phyloP scores from a whole-genome alignment of 2,329 filamentous ascomycete species.

The Cytospora mali region DNA sequence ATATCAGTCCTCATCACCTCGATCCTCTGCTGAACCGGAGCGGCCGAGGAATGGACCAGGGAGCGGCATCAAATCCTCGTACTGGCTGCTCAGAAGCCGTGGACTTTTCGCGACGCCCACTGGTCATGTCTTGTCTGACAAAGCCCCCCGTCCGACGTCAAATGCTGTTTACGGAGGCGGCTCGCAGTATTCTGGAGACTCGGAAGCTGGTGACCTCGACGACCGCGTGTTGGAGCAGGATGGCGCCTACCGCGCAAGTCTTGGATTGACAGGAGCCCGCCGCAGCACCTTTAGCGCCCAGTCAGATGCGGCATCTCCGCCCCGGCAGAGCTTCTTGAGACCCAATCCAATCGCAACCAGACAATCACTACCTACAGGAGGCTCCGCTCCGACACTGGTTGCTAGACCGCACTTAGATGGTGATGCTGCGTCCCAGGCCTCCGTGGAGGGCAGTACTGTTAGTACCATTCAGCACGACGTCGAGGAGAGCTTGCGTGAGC shows the following conservation, averaged over 20 bases:
- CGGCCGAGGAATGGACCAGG: conserved; percentile 18
- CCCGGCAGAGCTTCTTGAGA: conserved; percentile 18
- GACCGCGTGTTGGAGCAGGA: conserved; percentile 27
- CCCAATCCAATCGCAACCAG: conserved; percentile 1
- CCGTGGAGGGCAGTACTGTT: conserved; percentile 53
- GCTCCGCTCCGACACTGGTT: conserved; percentile 16
- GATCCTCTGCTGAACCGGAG: conserved; percentile 26
- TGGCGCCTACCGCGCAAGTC: conserved; percentile 23
- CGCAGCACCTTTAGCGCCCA: conserved; percentile 22
- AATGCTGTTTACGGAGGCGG: conserved; percentile 11
- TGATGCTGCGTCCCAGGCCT: conserved; percentile 31
- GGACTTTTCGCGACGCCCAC: conserved; percentile 27
- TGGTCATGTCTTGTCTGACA: conserved; percentile 26
- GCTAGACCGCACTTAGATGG: conserved; percentile 8
- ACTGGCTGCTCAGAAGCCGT: conserved; percentile 26
- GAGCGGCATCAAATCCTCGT: conserved; percentile 27
- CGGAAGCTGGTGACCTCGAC: conserved; percentile 24
- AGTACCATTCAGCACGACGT: conserved; percentile 35
- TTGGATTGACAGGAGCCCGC: conserved; percentile 23
- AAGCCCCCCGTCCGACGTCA: conserved; percentile 17
- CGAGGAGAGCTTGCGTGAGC: conserved; percentile 45
- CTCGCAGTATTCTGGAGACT: conserved; percentile 27
- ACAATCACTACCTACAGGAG: conserved; percentile 24
- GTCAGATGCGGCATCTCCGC: conserved; percentile 22
- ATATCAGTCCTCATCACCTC: conserved; percentile 28